Base-by-base conservation (phyloP, 169 alveolate species). In the Miamiensis avidus region DNA sequence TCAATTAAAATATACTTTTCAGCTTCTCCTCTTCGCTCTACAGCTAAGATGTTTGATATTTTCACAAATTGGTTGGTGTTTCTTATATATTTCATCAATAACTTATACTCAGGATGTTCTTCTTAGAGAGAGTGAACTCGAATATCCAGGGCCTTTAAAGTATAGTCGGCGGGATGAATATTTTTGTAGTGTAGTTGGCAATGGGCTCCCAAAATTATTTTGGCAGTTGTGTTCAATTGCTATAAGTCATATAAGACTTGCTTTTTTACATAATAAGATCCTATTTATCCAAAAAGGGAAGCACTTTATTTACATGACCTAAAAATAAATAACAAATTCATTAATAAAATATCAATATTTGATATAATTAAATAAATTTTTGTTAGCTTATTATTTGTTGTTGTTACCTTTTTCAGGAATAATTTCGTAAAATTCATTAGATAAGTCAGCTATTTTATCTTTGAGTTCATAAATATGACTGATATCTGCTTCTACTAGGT, bases 21-120 rank as follows among this genome's bases (percentile, higher is more conserved):
- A 11, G 92, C 89, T 83, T 93, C 96, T 29, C 91, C 93, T 84
- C 87, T 93, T 84, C 96, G 88, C 29, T 86, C 89, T 26, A 93
- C 75, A 0, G 91, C 82, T 75, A 94, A 91, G 31, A 90, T 82
- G 25, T 93, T 90, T 73, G 87, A 49, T 26, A 92, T 65, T 82
- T 85, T 89, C 25, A 75, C 74, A 0, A 27, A 27, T 65, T 79
- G 69, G 20, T 49, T 49, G 0, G 94, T 82, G 65, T 79, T 34
- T 16, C 82, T 75, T n/a, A 93, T 89, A 74, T 92, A 90, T 82
- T 85, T 34, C 34, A 75, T 31, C 0, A 93, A 34, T 26, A 81
- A 78, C 78, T 88, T 81, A 76, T 65, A 91, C 78, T 94, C 95
- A 1, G 89, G 89, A 32, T 88, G 78, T 16, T 94, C 83, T 79